Evolutionary conservation across 78 protist species (phyloP), one percentile per base, ranked within the genome.

Genomic region (Cavenderia fasciculata): DNA sequence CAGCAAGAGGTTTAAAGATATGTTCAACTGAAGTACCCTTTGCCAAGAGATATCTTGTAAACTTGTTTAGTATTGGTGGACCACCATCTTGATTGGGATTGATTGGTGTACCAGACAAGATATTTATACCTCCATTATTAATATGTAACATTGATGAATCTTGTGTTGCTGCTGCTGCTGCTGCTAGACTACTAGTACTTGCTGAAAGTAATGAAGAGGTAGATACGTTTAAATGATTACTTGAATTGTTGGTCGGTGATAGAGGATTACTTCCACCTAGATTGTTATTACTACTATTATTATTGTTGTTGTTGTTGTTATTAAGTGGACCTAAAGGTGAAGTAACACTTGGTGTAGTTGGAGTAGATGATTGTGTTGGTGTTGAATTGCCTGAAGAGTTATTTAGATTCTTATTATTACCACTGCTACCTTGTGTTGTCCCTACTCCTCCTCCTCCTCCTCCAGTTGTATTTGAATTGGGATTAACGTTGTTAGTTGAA

Each of bases 81-180:
- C 79, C 79, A 25, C 74, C 41, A 10, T 82, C 89, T 25, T 47
- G 23, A 29, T 82, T 65, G 23, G 75, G 89, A 18, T 33, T 14
- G 25, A 82, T 65, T 10, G 89, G 78, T 54, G 29, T 59, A 6
- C 89, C 89, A 36, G 49, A 43, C 14, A 54, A 23, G 2, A 38
- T 56, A 47, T 40, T 41, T 27, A 46, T 62, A 29, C 38, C 70
- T 23, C 70, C 70, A 29, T 11, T 36, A 11, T 7, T n/a, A 11
- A 3, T 43, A 40, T 31, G 43, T 63, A 51, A 33, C 27, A 31
- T 38, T 33, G 12, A 33, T 10, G 21, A 11, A 16, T 2, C 4
- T 23, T 12, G 5, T 69, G 25, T 21, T 46, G 59, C 12, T 46
- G 59, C 2, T 69, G 4, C 59, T 43, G 25, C 12, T 46, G 52